Evolutionary conservation across 768 basidiomycete genomes (phyloP), one percentile per base, ranked within the genome.

Genomic region (Mycena haematopus): DNA sequence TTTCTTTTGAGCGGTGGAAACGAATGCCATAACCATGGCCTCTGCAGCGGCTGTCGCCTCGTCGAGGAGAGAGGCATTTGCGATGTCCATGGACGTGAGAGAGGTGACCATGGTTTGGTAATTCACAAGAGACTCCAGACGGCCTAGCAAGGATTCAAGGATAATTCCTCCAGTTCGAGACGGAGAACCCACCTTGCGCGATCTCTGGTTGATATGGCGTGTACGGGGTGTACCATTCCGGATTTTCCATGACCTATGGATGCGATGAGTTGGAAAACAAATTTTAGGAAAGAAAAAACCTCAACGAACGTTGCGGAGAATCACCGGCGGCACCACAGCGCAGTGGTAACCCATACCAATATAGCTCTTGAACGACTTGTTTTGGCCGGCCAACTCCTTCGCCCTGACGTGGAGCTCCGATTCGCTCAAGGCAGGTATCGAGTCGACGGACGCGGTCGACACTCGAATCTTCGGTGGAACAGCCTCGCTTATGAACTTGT

Each of bases 261-360:
- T 29, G 54, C 52, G 65, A 31, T 45, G 13, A 44, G 38, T 21
- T 56, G 54, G 24, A 19, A 11, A 31, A 45, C 44, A 27, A 27
- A 1, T 14, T 14, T 36, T 36, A 3, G 31, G 31, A 7, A 52
- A 53, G 35, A 52, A 17, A 46, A 46, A n/a, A 53, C 29, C 9
- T 38, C 22, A 29, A 74, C 85, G 53, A 60, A 95, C 93, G 66
- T 96, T 97, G 65, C 96, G 90, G 69, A 96, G 81, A 75, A 97
- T 94, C 52, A 97, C 94, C 9, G 93, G 91, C n/a, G 96, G 96
- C 6, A 96, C 92, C 49, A 96, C 93, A 3, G 95, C 94, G 67
- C 89, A 89, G 72, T 96, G 93, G 76, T 97, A 99, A 10, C 97
- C 96, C 94, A 98, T 95, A 36, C 97, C 97, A 72, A 99, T 99